Percentiles rank a stretch among this genome's conserved stretches.
phyloP scores from a whole-genome alignment of 768 basidiomycete genomes.

The Boletus reticuloceps region DNA sequence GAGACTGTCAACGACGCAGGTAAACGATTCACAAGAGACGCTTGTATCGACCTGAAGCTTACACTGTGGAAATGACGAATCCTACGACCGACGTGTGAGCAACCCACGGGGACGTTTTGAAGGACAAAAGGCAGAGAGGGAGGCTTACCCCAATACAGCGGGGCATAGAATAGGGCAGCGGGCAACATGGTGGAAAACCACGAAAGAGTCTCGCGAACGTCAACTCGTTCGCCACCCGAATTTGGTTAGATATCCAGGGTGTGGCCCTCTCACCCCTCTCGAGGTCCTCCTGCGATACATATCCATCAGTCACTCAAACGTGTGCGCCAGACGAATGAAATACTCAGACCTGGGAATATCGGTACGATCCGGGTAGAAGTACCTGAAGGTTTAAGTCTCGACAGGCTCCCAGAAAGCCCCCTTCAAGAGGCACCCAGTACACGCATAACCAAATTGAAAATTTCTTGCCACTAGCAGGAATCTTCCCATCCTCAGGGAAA shows the following conservation, averaged over 20 bases:
- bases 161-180: too few species aligned
- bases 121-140: background rate
- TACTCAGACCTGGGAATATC: too few species aligned
- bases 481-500: background rate
- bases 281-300: too few species aligned
- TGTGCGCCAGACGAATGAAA: too few species aligned
- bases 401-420: too few species aligned
- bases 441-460: too few species aligned
- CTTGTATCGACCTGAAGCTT: background rate
- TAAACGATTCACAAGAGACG: background rate
- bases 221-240: background rate
- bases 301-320: too few species aligned
- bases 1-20: background rate
- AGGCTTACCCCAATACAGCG: constrained; percentile 3
- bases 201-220: background rate
- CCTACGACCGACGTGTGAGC: background rate
- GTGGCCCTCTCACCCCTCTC: too few species aligned
- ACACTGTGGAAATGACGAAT: constrained; percentile 1
- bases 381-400: background rate
- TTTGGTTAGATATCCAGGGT: too few species aligned
- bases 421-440: too few species aligned
- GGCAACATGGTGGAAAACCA: background rate
- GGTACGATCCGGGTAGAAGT: background rate
- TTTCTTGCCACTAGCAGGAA: too few species aligned
- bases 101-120: too few species aligned